phyloP scores from a whole-genome alignment of 805 yeast genomes.

The Spathaspora sp. region DNA sequence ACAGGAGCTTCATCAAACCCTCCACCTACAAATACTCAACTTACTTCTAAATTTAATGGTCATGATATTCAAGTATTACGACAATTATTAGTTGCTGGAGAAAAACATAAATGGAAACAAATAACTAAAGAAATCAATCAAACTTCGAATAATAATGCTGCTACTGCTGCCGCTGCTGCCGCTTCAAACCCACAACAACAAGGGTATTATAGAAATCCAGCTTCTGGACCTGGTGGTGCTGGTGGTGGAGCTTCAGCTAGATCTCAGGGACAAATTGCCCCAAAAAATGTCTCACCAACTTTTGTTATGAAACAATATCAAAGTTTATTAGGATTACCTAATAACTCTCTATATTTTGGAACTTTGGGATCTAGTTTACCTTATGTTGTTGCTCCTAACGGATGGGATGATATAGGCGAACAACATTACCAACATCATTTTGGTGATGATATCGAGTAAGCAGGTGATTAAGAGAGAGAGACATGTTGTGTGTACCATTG shows the following conservation, averaged over 20 bases:
- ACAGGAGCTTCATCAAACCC: conserved; percentile 9
- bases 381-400: conserved; percentile 41
- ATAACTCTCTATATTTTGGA: conserved; percentile 37
- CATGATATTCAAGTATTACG: conserved; percentile 46
- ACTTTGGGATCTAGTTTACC: conserved; percentile 50
- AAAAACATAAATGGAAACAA: conserved; percentile 57
- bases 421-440: conserved; percentile 13
- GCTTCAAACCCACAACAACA: conserved; percentile 1
- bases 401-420: conserved; percentile 41
- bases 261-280: conserved; percentile 5
- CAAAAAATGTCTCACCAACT: conserved; percentile 45
- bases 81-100: conserved; percentile 48
- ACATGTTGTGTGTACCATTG: neutral
- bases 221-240: conserved; percentile 1
- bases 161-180: conserved; percentile 1
- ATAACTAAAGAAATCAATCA: conserved; percentile 40
- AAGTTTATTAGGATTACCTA: conserved; percentile 52
- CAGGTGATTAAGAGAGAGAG: neutral
- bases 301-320: conserved; percentile 56
- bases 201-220: neutral
- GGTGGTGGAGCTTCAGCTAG: conserved; percentile 2
- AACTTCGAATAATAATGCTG: conserved; percentile 6
- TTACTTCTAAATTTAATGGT: conserved; percentile 27
- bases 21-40: conserved; percentile 6
- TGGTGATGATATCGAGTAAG: conserved; percentile 11